A percentile compares a stretch with the other conserved stretches of the same genome.
Conservation (phyloP, 352 stramenopile genomes). For the Globisporangium cederbergense region DNA sequence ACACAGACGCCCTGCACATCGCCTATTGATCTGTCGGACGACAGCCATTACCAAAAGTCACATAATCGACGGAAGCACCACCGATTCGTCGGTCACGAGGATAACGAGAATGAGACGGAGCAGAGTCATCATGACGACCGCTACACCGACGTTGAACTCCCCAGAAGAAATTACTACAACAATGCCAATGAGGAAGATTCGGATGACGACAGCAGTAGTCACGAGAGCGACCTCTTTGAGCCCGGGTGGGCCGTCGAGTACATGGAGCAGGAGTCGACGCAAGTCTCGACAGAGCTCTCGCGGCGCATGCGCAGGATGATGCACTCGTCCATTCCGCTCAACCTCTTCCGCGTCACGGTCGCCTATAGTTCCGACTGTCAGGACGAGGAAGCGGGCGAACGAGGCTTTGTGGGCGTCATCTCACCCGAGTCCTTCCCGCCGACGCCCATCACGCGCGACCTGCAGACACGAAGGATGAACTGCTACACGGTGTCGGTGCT, state of each 20-base stretch:
- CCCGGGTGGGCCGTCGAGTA: constrained; percentile 79
- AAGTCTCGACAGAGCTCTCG: constrained; percentile 55
- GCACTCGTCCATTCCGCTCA: constrained; percentile 69
- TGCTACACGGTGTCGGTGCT: constrained; percentile 76
- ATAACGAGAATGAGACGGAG: constrained; percentile 13
- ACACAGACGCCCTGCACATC: constrained; percentile 75
- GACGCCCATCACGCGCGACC: constrained; percentile 70
- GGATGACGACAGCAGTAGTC: constrained; percentile 3
- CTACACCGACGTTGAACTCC: not conserved
- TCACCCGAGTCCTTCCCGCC: constrained; percentile 79
- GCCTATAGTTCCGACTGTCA: constrained; percentile 27
- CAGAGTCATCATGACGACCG: constrained; percentile 7
- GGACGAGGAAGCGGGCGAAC: constrained; percentile 20
- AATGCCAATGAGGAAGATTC: not conserved
- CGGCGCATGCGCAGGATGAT: constrained; percentile 78
- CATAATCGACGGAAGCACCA: constrained; percentile 9
- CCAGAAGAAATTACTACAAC: not conserved
- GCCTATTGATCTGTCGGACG: constrained; percentile 34
- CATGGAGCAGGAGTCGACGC: constrained; percentile 60
- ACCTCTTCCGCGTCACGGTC: constrained; percentile 73
- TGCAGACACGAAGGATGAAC: constrained; percentile 68
- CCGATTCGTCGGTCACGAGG: constrained; percentile 7
- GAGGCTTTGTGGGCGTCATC: constrained; percentile 43
- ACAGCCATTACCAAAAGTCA: constrained; percentile 19
- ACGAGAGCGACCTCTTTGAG: constrained; percentile 27